Conservation (phyloP, 2,329 filamentous ascomycete species). For the Fusarium sp. region DNA sequence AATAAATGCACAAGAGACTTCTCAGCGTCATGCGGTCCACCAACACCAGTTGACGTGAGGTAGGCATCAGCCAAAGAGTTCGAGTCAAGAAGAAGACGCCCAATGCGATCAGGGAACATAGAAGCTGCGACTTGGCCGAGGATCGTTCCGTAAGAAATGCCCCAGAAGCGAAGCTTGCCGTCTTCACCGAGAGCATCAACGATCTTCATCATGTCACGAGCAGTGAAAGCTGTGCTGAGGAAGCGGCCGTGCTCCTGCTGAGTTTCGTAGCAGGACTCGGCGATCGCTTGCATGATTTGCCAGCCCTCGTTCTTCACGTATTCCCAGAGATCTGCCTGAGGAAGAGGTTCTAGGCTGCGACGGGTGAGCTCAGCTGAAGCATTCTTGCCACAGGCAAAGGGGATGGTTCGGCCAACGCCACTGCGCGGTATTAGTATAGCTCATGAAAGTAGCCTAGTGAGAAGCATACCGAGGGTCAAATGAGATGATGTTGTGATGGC, state of each 20-base stretch:
- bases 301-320: slow-evolving; percentile 14
- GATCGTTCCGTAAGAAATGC: slow-evolving; percentile 43
- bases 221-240: slow-evolving; percentile 51
- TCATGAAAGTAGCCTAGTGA: fast-evolving
- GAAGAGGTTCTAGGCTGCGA: neutral
- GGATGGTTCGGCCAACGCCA: slow-evolving; percentile 36
- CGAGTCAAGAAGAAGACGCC: slow-evolving; percentile 38
- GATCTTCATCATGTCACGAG: slow-evolving; percentile 55
- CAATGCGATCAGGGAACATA: slow-evolving; percentile 43
- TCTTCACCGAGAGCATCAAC: slow-evolving; percentile 54
- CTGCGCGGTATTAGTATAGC: neutral
- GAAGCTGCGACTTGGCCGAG: slow-evolving; percentile 36
- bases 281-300: neutral
- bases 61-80: slow-evolving; percentile 33
- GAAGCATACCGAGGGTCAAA: slow-evolving; percentile 39
- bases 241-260: slow-evolving; percentile 44
- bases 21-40: slow-evolving; percentile 26
- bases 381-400: slow-evolving; percentile 17
- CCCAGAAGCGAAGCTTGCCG: slow-evolving; percentile 52
- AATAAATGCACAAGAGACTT: slow-evolving; percentile 23
- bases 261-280: slow-evolving; percentile 42
- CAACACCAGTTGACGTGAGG: slow-evolving; percentile 8
- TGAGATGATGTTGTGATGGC: slow-evolving; percentile 29
- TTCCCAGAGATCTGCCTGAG: slow-evolving; percentile 21
- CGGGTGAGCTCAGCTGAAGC: slow-evolving; percentile 1